These are phyloP conservation scores for Coemansia sp. DNA, from an alignment of 192 early-diverging fungal species.

Conservation along the genomic window DNA sequence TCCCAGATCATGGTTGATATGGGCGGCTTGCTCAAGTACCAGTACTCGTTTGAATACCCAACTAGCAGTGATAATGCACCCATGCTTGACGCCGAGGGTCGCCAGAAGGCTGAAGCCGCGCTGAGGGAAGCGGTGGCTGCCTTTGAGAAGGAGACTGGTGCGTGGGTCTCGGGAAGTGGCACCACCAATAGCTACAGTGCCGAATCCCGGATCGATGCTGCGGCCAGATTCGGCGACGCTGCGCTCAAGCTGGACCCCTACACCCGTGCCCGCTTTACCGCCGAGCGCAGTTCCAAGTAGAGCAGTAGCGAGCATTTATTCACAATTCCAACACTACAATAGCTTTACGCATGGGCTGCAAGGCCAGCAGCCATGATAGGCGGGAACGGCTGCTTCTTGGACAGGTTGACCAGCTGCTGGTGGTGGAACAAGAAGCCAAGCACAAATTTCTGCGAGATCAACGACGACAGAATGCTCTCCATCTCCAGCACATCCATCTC, in stretches of 20 bases:
- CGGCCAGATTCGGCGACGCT: conserved; percentile 21
- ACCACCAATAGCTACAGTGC: conserved; percentile 9
- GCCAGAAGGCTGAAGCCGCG: conserved; percentile 39
- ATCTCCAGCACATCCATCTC: conserved; percentile 44
- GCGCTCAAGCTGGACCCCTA: conserved; percentile 56
- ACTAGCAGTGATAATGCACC: conserved; percentile 53
- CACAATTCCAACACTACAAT: not conserved
- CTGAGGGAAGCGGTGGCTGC: conserved; percentile 32
- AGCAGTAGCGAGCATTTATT: too few species aligned
- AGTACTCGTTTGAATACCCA: conserved; percentile 55
- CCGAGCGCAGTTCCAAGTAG: conserved; percentile 14
- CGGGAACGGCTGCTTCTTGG: conserved; percentile 35
- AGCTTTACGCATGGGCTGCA: not conserved
- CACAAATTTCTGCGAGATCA: conserved; percentile 40
- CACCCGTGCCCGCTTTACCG: conserved; percentile 38
- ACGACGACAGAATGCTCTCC: conserved; percentile 44
- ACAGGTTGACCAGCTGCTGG: conserved; percentile 37
- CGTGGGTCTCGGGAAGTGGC: conserved; percentile 36
- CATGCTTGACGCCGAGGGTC: conserved; percentile 55
- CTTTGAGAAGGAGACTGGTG: conserved; percentile 44
- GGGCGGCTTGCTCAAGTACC: conserved; percentile 59
- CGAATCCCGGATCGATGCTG: conserved; percentile 20
- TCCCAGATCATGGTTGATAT: conserved; percentile 58
- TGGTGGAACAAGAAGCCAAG: conserved; percentile 49
- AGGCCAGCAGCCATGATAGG: conserved; percentile 12